Evolutionary conservation across 805 yeast species (phyloP), one percentile per base, ranked within the genome.

Genomic region (Metschnikowia borealis): DNA sequence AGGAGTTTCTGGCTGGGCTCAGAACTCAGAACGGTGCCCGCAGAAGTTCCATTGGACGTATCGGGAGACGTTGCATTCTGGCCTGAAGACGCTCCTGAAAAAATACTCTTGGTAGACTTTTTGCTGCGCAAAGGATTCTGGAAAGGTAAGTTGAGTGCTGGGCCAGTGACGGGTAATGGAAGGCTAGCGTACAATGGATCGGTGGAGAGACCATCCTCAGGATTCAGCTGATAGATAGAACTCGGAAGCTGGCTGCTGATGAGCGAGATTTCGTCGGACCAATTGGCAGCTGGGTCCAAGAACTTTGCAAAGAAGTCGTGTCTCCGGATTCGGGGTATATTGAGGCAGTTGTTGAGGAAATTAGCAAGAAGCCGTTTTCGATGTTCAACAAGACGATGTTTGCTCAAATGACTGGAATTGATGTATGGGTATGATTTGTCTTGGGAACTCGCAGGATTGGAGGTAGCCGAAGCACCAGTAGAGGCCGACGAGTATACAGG

Each of bases 281-380:
- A 94, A 56, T 81, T 79, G 11, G 88, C 81, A 53, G 85, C 85
- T 6, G 98, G 96, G 62, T 90, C 94, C 50, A 94, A 66, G 61
- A 94, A 94, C 62, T 85, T 82, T 38, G 82, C 77, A 60, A 90
- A 88, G 20, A 87, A 82, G 17, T 76, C 75, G 55, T 84, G 79
- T 23, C 75, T 74, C 37, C 82, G 68, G 20, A 94, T 75, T 54
- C 76, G 79, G 1, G 73, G 70, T 43, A 84, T 82, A 8, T 69
- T 66, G 47, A 81, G 60, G 64, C 98, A 92, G 53, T 90, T 77
- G 61, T 87, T 87, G 50, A 94, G 73, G 62, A 94, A 94, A 20
- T 81, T 83, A 0, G 86, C 75, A 18, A 57, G 59, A 15, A 58
- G 59, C 13, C 65, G 84, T 87, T 62, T 64, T 3, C 68, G 52